Evolutionary conservation across 2,329 filamentous ascomycete species (phyloP), one percentile per base, ranked within the genome.

Genomic region (Phaeosphaeriaceae sp.): DNA sequence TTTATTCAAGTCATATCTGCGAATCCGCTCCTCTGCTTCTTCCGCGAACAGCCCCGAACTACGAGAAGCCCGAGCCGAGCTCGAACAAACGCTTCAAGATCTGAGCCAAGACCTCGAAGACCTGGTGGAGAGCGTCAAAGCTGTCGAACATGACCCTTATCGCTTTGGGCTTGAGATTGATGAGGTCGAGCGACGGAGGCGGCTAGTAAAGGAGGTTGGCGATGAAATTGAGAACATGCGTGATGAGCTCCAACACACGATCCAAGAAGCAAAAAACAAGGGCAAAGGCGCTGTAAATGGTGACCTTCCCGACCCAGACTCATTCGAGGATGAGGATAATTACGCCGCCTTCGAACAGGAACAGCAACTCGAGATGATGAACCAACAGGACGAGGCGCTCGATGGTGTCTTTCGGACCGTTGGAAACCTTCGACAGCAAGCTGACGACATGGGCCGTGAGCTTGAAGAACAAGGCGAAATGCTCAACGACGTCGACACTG

Each of bases 361-460:
- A 76, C 85, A 95, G 71, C 95, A 99, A 78, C 72, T 89, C 68
- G 84, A 92, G 75, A 89, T 99, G 75, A 92, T 99, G 88, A 85
- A 88, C 60, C 91, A 97, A 74, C 94, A 99, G 79, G 94, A 99
- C 71, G 82, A 92, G 76, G 89, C 94, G 64, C 81, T 99, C 1
- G 93, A 97, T 70, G 90, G 89, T 13, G 93, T 99, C 38, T 96
- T 95, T 70, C 85, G 87, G 60, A 97, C 93, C 1, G 94, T 99
- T 18, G 93, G 92, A 2, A 97, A 92, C 70, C 76, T 99, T 68
- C 81, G 93, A 47, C 82, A 88, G 68, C 94, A 97, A 80, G 95
- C 94, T 1, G 87, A 95, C 74, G 90, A 92, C 63, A 99, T 99
- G 93, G 93, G 94, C 1, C 81, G 93, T 48, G 94, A 99, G 78